A percentile compares a stretch with the other conserved stretches of the same genome.
phyloP scores from a whole-genome alignment of 2,329 filamentous ascomycete species.

The Epichloe uncinata region DNA sequence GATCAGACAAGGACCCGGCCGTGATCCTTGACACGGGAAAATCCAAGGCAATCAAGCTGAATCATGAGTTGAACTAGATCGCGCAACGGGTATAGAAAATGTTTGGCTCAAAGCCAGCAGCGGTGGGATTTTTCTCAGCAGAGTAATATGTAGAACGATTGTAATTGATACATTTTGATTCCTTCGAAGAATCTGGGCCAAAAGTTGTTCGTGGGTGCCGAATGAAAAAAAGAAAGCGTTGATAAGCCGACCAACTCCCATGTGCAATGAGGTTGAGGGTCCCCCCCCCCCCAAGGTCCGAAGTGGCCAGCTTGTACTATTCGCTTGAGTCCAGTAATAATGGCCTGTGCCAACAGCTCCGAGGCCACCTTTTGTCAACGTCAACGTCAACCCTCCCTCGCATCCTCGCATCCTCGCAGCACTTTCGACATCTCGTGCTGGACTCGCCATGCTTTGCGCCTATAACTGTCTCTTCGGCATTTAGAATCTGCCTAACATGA shows the following conservation, averaged over 20 bases:
- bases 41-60: constrained; percentile 5
- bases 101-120: background rate
- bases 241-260: too few relatives aligned
- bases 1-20: constrained; percentile 27
- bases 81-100: background rate
- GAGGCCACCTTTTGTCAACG: background rate
- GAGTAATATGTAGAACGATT: too few relatives aligned
- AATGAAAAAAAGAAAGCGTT: too few relatives aligned
- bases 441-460: constrained; percentile 17
- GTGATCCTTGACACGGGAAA: constrained; percentile 25
- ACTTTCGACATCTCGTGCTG: background rate
- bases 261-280: too few relatives aligned
- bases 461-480: constrained; percentile 13
- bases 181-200: too few relatives aligned
- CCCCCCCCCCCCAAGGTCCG: background rate
- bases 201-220: too few relatives aligned
- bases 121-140: background rate
- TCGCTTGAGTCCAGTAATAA: background rate
- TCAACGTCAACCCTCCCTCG: background rate
- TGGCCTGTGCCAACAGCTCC: background rate
- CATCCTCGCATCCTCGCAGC: background rate
- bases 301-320: constrained; percentile 10
- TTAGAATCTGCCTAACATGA: constrained; percentile 27
- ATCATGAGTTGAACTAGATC: constrained; percentile 6
- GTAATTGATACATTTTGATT: too few relatives aligned